These are phyloP conservation scores for Solanum corneliomulleri DNA, from an alignment of 257 asterid species.

Conservation along the genomic window DNA sequence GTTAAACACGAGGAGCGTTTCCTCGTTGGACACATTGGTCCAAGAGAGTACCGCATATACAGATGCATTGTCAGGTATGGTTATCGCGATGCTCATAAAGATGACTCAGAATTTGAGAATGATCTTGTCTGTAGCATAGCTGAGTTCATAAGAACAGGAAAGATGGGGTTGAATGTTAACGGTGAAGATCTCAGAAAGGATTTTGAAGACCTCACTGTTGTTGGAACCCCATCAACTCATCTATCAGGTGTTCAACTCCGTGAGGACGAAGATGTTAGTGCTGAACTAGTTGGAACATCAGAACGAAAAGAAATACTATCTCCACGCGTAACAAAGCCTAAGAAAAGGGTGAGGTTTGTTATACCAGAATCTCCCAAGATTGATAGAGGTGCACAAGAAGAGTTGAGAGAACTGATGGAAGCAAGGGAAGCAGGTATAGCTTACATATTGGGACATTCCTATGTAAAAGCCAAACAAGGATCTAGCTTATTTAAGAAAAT, in stretches of 20 bases:
- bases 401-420: slow-evolving; percentile 63
- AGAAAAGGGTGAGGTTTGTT: slow-evolving; percentile 68
- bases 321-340: slow-evolving; percentile 10
- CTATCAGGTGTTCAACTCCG: slow-evolving; percentile 28
- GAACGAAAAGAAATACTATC: slow-evolving; percentile 34
- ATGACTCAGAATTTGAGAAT: slow-evolving; percentile 59
- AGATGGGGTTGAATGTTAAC: background rate
- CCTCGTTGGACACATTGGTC: slow-evolving; percentile 75
- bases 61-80: slow-evolving; percentile 84
- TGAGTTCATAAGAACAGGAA: slow-evolving; percentile 58
- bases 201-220: slow-evolving; percentile 52
- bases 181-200: slow-evolving; percentile 7
- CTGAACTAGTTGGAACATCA: slow-evolving; percentile 28
- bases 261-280: background rate
- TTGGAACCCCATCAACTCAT: slow-evolving; percentile 66
- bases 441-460: slow-evolving; percentile 73
- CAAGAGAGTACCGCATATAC: slow-evolving; percentile 62
- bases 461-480: slow-evolving; percentile 73
- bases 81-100: slow-evolving; percentile 77
- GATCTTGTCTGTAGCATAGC: slow-evolving; percentile 82
- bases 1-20: slow-evolving; percentile 74
- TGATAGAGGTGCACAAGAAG: slow-evolving; percentile 34
- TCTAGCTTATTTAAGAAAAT: slow-evolving; percentile 60
- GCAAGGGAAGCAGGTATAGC: slow-evolving; percentile 89
- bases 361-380: slow-evolving; percentile 58